Conservation (phyloP, 1,284 basidiomycete genomes). For the Tilletia indica region DNA sequence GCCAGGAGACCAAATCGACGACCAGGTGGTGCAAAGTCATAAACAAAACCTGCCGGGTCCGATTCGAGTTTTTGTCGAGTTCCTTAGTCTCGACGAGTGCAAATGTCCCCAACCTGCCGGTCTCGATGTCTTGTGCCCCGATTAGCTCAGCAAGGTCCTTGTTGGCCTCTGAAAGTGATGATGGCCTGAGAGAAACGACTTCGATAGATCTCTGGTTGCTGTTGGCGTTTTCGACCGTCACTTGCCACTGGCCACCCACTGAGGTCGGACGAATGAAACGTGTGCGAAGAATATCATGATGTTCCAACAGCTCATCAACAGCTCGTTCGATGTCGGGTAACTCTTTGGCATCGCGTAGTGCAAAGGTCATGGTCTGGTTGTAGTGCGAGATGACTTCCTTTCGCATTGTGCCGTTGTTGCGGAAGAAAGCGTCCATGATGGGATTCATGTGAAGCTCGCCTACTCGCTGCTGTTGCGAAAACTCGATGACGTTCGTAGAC, state of each 20-base stretch:
- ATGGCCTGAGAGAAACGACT: background rate
- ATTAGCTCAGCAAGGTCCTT: background rate
- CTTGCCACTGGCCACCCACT: background rate
- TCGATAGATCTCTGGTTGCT: background rate
- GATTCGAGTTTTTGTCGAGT: background rate
- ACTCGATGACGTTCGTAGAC: background rate
- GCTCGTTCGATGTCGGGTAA: background rate
- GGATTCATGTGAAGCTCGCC: background rate
- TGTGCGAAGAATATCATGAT: background rate
- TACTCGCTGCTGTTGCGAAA: background rate
- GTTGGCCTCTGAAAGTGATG: background rate
- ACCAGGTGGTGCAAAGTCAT: constrained; percentile 20
- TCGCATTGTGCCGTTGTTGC: background rate
- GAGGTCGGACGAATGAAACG: background rate
- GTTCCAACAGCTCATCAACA: background rate
- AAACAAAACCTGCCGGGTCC: constrained; percentile 12
- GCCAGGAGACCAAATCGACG: constrained; percentile 20
- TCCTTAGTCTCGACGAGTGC: background rate
- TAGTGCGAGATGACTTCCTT: background rate
- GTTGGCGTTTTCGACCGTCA: background rate
- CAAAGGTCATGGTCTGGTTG: background rate
- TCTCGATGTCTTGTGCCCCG: constrained; percentile 3
- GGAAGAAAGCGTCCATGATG: constrained; percentile 13
- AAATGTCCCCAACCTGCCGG: background rate
- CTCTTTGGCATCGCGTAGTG: background rate